Evolutionary conservation across 352 stramenopile genomes (phyloP), one percentile per base, ranked within the genome.

Genomic region (Thraustochytrium sp.): DNA sequence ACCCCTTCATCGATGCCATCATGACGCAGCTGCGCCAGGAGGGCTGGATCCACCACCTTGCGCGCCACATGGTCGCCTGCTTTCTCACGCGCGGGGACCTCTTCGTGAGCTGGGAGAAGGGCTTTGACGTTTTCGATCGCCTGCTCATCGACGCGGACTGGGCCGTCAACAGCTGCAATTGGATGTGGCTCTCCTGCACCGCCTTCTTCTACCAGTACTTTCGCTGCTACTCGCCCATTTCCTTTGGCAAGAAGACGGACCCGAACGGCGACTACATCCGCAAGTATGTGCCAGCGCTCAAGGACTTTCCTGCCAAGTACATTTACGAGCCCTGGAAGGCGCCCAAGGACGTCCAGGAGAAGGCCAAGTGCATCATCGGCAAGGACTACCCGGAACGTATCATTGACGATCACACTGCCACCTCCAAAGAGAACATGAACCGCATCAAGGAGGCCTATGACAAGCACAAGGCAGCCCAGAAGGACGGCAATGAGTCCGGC

Each of bases 171-270:
- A 94, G 91, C 42, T 68, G 96, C 87, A 99, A 99, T 85, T 99
- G 96, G 96, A 90, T 97, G 62, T 98, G 96, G 95, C 91, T 99
- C 48, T 96, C 90, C 48, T 94, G 90, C 75, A 96, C 90, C 51
- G 93, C 92, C 21, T 98, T 97, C 89, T 99, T 98, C 85, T 96
- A 96, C 62, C 96, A 97, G 64, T 99, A 98, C 88, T 99, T 98
- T 86, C 92, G 96, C 64, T 96, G 97, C 82, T 99, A 99, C 75
- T 97, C 90, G 4, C 95, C 95, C 1, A 77, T 90, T 5, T 91
- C 92, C 1, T 97, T 97, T 82, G 92, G 92, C 34, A 98, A 98
- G 87, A 98, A 98, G 87, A 98, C 93, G 86, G 96, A 99, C 84
- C 90, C 92, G 0, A 88, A 96, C 3, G 89, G 89, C 2, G 85